Evolutionary conservation across 441 rosid genomes (phyloP).

Genomic region (Corymbia citriodora): DNA sequence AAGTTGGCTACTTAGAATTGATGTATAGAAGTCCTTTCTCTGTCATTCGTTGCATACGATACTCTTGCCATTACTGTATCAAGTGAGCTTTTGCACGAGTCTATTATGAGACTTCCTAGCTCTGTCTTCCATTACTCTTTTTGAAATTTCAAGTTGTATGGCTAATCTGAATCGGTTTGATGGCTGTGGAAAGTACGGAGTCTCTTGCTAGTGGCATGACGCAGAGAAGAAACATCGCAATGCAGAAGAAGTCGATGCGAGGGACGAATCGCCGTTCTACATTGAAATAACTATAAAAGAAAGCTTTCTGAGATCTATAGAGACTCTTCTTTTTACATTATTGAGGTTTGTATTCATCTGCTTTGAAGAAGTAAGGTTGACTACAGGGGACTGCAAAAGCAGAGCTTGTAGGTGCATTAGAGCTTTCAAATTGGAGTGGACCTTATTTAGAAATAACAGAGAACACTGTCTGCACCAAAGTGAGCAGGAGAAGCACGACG

Average conservation of each 20-base stretch:
- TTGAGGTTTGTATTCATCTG: background rate
- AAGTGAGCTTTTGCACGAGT: background rate
- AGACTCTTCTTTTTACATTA: background rate
- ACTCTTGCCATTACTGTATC: background rate
- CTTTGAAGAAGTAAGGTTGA: background rate
- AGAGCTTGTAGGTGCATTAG: rapidly evolving
- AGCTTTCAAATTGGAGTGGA: background rate
- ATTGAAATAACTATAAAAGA: background rate
- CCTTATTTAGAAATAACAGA: background rate
- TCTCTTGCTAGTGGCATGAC: background rate
- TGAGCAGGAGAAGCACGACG: background rate
- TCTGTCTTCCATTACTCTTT: background rate
- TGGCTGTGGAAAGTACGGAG: background rate
- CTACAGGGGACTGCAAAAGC: background rate
- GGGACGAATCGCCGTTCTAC: background rate
- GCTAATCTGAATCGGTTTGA: background rate
- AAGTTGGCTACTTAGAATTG: background rate
- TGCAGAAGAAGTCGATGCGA: rapidly evolving
- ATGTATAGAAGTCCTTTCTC: background rate
- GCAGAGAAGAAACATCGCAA: background rate
- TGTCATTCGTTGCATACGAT: background rate
- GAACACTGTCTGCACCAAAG: background rate
- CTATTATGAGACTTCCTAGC: background rate
- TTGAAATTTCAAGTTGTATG: background rate
- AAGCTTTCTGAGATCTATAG: background rate